Evolutionary conservation across 2,329 filamentous ascomycete species (phyloP).

Genomic region (Amphichorda felina): DNA sequence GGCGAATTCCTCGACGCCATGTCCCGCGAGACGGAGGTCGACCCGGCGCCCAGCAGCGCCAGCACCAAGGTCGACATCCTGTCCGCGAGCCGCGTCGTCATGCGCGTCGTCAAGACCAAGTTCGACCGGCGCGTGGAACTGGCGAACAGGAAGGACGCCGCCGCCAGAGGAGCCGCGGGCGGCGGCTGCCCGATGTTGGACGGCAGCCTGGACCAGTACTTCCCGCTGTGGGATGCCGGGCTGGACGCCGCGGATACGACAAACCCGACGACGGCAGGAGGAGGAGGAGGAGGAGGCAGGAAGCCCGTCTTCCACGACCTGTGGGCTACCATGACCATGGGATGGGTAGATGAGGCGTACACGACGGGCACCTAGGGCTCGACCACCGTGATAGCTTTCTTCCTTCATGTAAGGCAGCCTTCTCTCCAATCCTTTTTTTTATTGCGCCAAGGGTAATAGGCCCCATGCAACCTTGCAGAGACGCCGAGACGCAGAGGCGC

Average conservation of each 20-base stretch:
- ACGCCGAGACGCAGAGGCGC: too few relatives aligned
- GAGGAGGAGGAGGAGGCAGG: slow-evolving; percentile 2
- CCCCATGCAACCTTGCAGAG: too few relatives aligned
- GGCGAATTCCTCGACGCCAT: slow-evolving; percentile 24
- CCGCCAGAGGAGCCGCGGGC: slow-evolving; percentile 2
- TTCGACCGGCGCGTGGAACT: slow-evolving; percentile 27
- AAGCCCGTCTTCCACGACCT: slow-evolving; percentile 26
- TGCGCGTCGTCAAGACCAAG: slow-evolving; percentile 32
- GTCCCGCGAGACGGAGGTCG: slow-evolving; percentile 12
- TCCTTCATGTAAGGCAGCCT: too few relatives aligned
- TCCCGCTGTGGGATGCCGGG: slow-evolving; percentile 31
- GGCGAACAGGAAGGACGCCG: slow-evolving; percentile 12
- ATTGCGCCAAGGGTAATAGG: too few relatives aligned
- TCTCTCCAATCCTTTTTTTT: too few relatives aligned
- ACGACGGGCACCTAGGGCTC: too few relatives aligned
- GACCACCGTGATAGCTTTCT: too few relatives aligned
- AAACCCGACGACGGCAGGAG: slow-evolving; percentile 3
- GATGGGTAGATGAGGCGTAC: slow-evolving; percentile 20
- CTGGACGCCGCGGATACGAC: slow-evolving; percentile 7
- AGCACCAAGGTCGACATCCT: slow-evolving; percentile 31
- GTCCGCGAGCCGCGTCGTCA: slow-evolving; percentile 31
- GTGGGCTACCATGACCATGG: slow-evolving; percentile 36
- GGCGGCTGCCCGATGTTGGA: slow-evolving; percentile 38
- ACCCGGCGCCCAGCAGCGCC: slow-evolving; percentile 15
- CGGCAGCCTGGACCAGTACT: slow-evolving; percentile 32